Base-by-base conservation (phyloP, 495 filamentous ascomycete species). In the Penicillium steckii region DNA sequence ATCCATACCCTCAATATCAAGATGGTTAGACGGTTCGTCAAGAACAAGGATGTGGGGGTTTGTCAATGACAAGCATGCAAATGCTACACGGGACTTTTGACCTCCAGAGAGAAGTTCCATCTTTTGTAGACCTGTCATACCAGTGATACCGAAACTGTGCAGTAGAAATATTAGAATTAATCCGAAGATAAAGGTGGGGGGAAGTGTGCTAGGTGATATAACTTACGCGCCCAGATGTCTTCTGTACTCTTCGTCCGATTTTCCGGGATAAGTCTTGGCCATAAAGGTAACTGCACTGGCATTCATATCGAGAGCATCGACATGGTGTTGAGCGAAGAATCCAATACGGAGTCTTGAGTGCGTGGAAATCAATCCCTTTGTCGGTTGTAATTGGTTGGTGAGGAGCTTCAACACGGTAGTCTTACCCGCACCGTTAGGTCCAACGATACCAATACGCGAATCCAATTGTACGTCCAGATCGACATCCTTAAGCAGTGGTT, bases 1-100 rank as follows among this genome's bases (percentile, higher is more conserved):
- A 73, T 99, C 94, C 94, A 99, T 99, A 50, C 95, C 94, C 68
- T 99, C 94, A 61, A 99, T 97, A 83, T 99, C 94, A 62, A 99
- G 74, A 61, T 99, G 94, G 74, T 99, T 99, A 46, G 89, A 94
- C 63, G 94, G 94, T 66, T 99, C 94, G 79, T 99, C 94, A 37
- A 99, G 88, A 44, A 99, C 95, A 21, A 99, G 76, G 56, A 99
- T 97, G 66, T 99, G 94, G 13, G 94, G 94, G 69, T 97, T 95
- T 19, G 83, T 88, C 46, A 99, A 72, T 2, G 90, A 92, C 45
- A 99, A 74, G 62, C 92, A 96, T 21, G 94, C 91, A 68, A 99
- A 99, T 19, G 94, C 95, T 1, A 99, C 94, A 72, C 94, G 87
- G 22, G 91, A 96, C 72, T 99, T 99, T 71, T 99, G 94, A 73